phyloP scores from a whole-genome alignment of 2,329 filamentous ascomycete species.

The Trichoderma breve region DNA sequence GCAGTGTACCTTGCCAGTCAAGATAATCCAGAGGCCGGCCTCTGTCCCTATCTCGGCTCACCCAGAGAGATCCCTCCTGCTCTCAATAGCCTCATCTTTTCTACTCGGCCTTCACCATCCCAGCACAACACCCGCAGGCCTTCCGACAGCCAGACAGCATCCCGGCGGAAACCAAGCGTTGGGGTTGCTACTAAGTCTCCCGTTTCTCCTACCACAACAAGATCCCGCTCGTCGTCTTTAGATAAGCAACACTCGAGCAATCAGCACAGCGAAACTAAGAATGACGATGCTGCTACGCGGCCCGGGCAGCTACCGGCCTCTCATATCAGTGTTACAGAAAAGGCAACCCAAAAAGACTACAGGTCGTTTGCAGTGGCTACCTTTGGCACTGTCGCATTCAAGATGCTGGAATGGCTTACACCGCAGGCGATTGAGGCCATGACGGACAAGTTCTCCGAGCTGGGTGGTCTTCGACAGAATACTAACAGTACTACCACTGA shows the following conservation, averaged over 20 bases:
- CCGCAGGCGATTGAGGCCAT: constrained; percentile 54
- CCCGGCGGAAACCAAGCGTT: constrained; percentile 7
- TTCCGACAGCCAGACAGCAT: background rate
- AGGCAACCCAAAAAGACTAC: constrained; percentile 52
- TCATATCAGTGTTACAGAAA: constrained; percentile 44
- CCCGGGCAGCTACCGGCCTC: background rate
- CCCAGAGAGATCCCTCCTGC: constrained; percentile 45
- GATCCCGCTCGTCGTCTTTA: constrained; percentile 1
- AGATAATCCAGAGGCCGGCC: constrained; percentile 67
- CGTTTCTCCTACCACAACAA: background rate
- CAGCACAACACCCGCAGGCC: constrained; percentile 7
- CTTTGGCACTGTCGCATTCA: constrained; percentile 64
- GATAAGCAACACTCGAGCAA: background rate
- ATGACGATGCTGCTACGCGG: background rate
- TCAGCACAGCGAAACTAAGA: background rate
- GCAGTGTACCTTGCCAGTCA: constrained; percentile 78
- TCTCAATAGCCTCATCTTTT: constrained; percentile 48
- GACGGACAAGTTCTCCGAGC: constrained; percentile 36
- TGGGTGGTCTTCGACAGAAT: constrained; percentile 12
- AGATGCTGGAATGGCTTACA: constrained; percentile 70
- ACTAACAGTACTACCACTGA: no score
- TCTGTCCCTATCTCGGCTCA: constrained; percentile 58
- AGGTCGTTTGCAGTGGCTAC: constrained; percentile 61
- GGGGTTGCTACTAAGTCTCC: constrained; percentile 2
- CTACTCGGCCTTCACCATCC: constrained; percentile 27